Base-by-base conservation (phyloP, 2,329 filamentous ascomycete species). In the Aspergillus unguis region DNA sequence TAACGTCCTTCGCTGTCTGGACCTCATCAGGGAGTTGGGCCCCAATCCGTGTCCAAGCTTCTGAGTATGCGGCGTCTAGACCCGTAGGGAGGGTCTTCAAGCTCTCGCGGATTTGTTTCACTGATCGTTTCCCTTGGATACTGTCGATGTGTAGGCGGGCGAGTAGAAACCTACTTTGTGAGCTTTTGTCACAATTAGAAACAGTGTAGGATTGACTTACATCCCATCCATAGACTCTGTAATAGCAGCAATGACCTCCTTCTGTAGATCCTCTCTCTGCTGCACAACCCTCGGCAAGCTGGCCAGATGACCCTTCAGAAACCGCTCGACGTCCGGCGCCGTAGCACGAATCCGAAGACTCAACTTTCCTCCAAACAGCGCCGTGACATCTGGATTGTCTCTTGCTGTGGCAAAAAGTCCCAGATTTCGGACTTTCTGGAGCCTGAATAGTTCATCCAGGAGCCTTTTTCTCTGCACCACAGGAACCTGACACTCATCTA, bases 1-100 rank as follows among this genome's bases (percentile, higher is more conserved):
- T 50, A 2, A 67, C 62, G 17, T 71, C 50, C 5, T 65, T 72
- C 0, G 78, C 77, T 36, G 78, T 62, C 0, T 67, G 50, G n/a
- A 40, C 35, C 7, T 67, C 56, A 3, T 66, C 70, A 1, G 46
- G 1, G 0, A 58, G 7, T 44, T 80, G 76, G 0, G 58, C 52
- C n/a, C 71, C 45, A 28, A 81, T 78, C 23, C 76, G 63, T 2
- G 71, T 36, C 62, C 81, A 74, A 0, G 73, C 70, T 0, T 71
- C 55, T 0, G 67, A 52, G 43, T 82, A 83, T 11, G 0, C 72
- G 3, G 63, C 66, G 9, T 61, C 46, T 3, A 62, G 58, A 6
- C 69, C 70, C 10, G 38, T 66, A 0, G 64, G 56, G 0, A 79
- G 56, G 0, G 56, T 62, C 28, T 51, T 9, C 1, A 80, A 55